A percentile compares a stretch with the other conserved stretches of the same genome.
Conservation (phyloP, 2,329 filamentous ascomycete species). For the Aspergillus neoniger region DNA sequence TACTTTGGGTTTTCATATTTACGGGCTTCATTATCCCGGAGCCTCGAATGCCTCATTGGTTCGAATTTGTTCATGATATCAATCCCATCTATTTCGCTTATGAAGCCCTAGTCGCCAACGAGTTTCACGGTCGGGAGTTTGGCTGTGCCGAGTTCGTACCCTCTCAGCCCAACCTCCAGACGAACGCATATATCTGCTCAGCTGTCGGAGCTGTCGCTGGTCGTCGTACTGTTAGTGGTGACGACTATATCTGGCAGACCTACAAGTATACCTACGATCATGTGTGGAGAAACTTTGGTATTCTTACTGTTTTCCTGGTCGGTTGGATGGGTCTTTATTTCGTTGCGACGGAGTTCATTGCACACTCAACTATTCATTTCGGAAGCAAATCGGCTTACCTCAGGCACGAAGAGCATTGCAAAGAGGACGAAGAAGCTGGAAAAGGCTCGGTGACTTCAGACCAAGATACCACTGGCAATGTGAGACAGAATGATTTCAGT, state of each 20-base stretch:
- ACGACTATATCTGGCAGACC: conserved; percentile 55
- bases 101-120: conserved; percentile 79
- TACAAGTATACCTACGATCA: conserved; percentile 61
- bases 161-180: conserved; percentile 41
- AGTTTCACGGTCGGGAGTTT: conserved; percentile 69
- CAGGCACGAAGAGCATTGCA: neutral
- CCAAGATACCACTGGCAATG: neutral
- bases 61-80: conserved; percentile 76
- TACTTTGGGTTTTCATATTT: conserved; percentile 48
- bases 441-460: neutral
- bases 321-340: conserved; percentile 65
- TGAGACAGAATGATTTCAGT: neutral
- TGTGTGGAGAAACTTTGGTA: conserved; percentile 70
- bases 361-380: conserved; percentile 69
- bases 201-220: conserved; percentile 60
- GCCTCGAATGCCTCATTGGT: conserved; percentile 71
- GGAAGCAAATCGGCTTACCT: conserved; percentile 12
- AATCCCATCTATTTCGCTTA: conserved; percentile 80
- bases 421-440: conserved; percentile 8
- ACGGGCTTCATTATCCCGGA: conserved; percentile 49
- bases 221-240: conserved; percentile 56
- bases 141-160: conserved; percentile 51
- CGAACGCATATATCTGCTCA: conserved; percentile 55
- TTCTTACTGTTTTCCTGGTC: conserved; percentile 63
- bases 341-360: conserved; percentile 38